These are phyloP conservation scores for Barbarea vulgaris DNA, from an alignment of 345 rosid genomes.

Conservation along the genomic window DNA sequence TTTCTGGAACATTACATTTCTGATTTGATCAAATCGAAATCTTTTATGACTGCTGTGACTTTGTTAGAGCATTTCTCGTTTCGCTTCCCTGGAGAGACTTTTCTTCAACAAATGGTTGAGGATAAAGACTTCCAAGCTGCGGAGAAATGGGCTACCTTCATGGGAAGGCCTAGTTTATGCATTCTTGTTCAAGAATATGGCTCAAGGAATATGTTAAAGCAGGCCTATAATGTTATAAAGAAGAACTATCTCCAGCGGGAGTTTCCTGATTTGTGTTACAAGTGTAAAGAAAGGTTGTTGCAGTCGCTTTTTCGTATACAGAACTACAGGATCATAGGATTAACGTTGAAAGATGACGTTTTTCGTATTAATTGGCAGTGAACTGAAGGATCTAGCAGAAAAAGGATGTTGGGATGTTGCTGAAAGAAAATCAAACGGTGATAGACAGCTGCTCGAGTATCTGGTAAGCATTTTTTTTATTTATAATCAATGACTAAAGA, in stretches of 20 bases:
- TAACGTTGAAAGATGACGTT: not conserved
- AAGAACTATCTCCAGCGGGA: conserved; percentile 72
- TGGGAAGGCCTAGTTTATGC: conserved; percentile 79
- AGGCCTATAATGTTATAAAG: conserved; percentile 68
- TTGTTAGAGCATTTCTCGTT: conserved; percentile 81
- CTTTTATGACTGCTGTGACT: conserved; percentile 75
- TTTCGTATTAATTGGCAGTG: conserved; percentile 45
- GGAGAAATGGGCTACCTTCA: conserved; percentile 91
- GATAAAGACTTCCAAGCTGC: conserved; percentile 76
- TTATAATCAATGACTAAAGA: not conserved
- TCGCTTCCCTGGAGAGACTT: conserved; percentile 68
- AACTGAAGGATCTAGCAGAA: conserved; percentile 76
- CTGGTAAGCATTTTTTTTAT: conserved; percentile 51
- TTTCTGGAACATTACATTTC: conserved; percentile 68
- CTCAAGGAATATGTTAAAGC: conserved; percentile 73
- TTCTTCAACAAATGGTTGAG: conserved; percentile 74
- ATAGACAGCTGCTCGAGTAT: conserved; percentile 70
- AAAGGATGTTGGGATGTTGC: conserved; percentile 97
- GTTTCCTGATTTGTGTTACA: conserved; percentile 69
- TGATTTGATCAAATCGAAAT: conserved; percentile 56
- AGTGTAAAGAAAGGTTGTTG: conserved; percentile 75
- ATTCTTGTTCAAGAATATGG: conserved; percentile 69
- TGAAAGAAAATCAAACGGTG: conserved; percentile 70
- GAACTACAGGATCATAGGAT: too few relatives aligned
- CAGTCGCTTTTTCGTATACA: conserved; percentile 12